phyloP scores from a whole-genome alignment of 108 stramenopile species.

The Fragilaria crotonensis region DNA sequence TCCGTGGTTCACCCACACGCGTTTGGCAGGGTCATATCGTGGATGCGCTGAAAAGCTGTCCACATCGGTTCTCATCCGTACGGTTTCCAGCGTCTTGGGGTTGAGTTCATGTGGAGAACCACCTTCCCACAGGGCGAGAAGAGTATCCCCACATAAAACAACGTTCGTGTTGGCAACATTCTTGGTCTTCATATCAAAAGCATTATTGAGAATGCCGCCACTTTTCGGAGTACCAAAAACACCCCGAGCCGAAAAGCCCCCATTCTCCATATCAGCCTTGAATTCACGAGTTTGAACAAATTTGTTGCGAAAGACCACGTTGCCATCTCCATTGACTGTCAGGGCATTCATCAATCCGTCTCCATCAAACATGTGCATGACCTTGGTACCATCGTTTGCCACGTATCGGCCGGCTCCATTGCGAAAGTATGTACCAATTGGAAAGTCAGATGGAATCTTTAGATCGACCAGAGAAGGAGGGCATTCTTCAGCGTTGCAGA shows the following conservation, averaged over 20 bases:
- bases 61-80: background rate
- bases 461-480: background rate
- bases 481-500: background rate
- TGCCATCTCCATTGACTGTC: slow-evolving; percentile 20
- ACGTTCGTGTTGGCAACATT: slow-evolving; percentile 48
- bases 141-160: slow-evolving; percentile 10
- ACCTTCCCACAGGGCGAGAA: slow-evolving; percentile 51
- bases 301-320: slow-evolving; percentile 23
- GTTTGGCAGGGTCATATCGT: slow-evolving; percentile 27
- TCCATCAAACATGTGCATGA: slow-evolving; percentile 29
- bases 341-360: slow-evolving; percentile 29
- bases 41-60: slow-evolving; percentile 31
- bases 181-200: slow-evolving; percentile 24
- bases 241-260: slow-evolving; percentile 22
- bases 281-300: slow-evolving; percentile 39
- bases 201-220: slow-evolving; percentile 19
- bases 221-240: slow-evolving; percentile 37
- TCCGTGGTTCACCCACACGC: slow-evolving; percentile 19
- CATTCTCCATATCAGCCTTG: slow-evolving; percentile 16
- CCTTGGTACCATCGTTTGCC: slow-evolving; percentile 19
- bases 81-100: slow-evolving; percentile 32
- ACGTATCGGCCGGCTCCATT: slow-evolving; percentile 34
- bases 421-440: slow-evolving; percentile 30
- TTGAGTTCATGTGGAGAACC: slow-evolving; percentile 35
- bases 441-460: slow-evolving; percentile 30